Evolutionary conservation across 1,284 basidiomycete species (phyloP).

Genomic region (Boletus sp.): DNA sequence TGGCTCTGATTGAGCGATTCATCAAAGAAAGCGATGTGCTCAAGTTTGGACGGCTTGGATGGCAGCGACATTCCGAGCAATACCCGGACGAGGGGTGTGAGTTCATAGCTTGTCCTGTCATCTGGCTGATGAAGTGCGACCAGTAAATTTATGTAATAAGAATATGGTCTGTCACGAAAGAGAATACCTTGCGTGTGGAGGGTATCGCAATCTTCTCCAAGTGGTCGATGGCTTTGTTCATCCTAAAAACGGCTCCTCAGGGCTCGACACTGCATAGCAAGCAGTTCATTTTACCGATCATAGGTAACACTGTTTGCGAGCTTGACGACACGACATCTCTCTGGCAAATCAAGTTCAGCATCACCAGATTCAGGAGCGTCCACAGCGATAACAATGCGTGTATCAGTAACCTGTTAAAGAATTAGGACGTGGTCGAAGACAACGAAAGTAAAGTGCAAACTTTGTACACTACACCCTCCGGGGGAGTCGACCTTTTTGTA

Average conservation of each 20-base stretch:
- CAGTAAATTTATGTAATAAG: conserved; percentile 19
- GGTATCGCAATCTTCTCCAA: conserved; percentile 49
- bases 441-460: conserved; percentile 33
- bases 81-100: conserved; percentile 55
- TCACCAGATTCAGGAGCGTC: conserved; percentile 54
- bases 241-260: conserved; percentile 43
- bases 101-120: conserved; percentile 41
- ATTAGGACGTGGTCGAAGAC: conserved; percentile 5
- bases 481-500: conserved; percentile 37
- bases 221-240: conserved; percentile 74
- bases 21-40: conserved; percentile 70
- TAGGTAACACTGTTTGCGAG: conserved; percentile 90
- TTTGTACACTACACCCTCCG: conserved; percentile 82
- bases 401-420: conserved; percentile 60
- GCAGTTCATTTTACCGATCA: conserved; percentile 58
- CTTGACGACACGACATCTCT: conserved; percentile 80
- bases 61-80: conserved; percentile 57
- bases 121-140: conserved; percentile 25
- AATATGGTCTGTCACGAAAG: not conserved
- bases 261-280: not conserved
- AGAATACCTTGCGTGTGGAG: conserved; percentile 24
- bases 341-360: conserved; percentile 76
- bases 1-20: conserved; percentile 79
- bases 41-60: conserved; percentile 32
- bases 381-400: conserved; percentile 73